Conservation (phyloP, 768 basidiomycete species). For the Cystobasidium tubakii region DNA sequence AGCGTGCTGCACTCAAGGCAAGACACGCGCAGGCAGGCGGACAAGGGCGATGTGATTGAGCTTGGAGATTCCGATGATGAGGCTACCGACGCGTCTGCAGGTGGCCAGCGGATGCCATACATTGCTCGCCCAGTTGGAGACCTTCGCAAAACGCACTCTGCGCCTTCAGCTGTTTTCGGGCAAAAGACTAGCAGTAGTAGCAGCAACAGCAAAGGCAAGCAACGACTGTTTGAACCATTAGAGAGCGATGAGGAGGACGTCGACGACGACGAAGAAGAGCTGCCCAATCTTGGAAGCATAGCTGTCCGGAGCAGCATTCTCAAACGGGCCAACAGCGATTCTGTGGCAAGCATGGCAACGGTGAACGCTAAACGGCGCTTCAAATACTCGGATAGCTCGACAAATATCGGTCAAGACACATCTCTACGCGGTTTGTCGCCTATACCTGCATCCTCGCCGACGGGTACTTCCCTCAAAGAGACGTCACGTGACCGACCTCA, state of each 20-base stretch:
- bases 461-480: neutral
- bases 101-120: no score
- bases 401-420: neutral
- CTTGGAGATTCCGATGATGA: slow-evolving; percentile 9
- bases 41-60: slow-evolving; percentile 12
- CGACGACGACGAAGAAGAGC: slow-evolving; percentile 4
- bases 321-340: neutral
- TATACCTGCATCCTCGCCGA: neutral
- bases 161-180: slow-evolving; percentile 2
- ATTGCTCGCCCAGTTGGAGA: neutral
- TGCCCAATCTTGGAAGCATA: neutral
- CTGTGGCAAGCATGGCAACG: neutral
- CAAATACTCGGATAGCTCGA: neutral
- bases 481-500: neutral
- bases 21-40: neutral
- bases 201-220: neutral
- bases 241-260: neutral
- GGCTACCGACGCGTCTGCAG: neutral
- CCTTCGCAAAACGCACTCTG: slow-evolving; percentile 2
- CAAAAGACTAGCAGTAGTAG: neutral
- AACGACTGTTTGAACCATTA: neutral
- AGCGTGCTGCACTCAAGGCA: neutral
- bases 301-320: neutral
- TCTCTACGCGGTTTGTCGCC: neutral
- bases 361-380: neutral